Evolutionary conservation across 2,329 filamentous ascomycete species (phyloP), one percentile per base, ranked within the genome.

Genomic region (Pyricularia grisea): DNA sequence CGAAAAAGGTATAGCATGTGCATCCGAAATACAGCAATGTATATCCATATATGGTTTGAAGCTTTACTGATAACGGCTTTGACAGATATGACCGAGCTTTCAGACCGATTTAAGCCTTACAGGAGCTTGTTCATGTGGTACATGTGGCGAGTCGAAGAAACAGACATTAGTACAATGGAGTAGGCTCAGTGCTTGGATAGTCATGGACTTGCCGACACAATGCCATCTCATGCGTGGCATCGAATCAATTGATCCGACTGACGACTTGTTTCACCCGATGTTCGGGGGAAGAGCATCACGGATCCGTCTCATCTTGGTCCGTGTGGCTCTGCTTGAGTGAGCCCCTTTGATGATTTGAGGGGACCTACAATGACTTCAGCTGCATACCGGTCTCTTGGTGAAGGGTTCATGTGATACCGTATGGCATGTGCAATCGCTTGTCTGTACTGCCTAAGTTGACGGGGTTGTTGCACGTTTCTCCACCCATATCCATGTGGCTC

Each of bases 121-220:
- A 90, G 94, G 76, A 95, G 90, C 74, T 77, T 97, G 63, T 97
- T 97, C 75, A 97, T 97, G 94, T 97, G 94, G 94, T 97, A 97
- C 77, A 97, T 97, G 92, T 97, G 94, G 94, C 84, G 90, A 70
- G 88, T 94, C 12, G 91, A 90, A 76, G 88, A 93, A 76, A 92
- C 93, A 4, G 91, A 96, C 78, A 80, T 94, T 30, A 88, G 84
- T 71, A 85, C 85, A 3, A 75, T 89, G 77, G 86, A 87, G 72
- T 80, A 74, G 68, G 66, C 50, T 64, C 60, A 4, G 42, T n/a
- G 6, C 6, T 10, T 55, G 42, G 17, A 55, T 55, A 55, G 20
- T n/a, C 20, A n/a, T 55, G 20, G 17, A n/a, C 42, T 55, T 55
- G 42, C 20, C 42, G 42, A 55, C 17, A 55, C 42, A 55, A 1